Evolutionary conservation across 306 rosid species (phyloP).

Genomic region (Inga oerstediana): DNA sequence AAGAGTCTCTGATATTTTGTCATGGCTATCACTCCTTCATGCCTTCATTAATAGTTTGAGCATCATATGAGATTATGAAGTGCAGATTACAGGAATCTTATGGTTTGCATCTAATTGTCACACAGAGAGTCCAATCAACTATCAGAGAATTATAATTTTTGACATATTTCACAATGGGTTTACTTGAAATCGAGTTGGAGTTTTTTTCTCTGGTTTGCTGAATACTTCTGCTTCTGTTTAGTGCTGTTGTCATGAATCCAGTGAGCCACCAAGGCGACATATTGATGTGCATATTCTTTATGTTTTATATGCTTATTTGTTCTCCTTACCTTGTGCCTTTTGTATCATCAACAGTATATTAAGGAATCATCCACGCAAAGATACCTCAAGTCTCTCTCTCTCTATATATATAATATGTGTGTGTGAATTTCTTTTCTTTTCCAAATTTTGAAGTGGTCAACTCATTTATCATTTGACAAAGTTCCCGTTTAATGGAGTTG

Average conservation of each 20-base stretch:
- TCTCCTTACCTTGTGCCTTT: conserved; percentile 5
- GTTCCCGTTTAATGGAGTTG: neutral
- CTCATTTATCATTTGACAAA: neutral
- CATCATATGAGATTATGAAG: neutral
- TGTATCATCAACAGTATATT: neutral
- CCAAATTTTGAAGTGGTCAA: neutral
- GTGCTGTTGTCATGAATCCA: conserved; percentile 4
- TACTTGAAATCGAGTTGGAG: neutral
- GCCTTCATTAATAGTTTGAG: neutral
- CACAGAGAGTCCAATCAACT: neutral
- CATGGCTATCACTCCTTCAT: neutral
- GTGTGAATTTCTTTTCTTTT: neutral
- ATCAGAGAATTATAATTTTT: neutral
- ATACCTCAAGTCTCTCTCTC: conserved; percentile 1
- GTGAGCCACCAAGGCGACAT: neutral
- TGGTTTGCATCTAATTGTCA: neutral
- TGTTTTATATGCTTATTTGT: neutral
- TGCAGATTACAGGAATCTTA: neutral
- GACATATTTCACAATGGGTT: neutral
- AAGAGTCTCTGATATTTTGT: neutral
- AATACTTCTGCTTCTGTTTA: neutral
- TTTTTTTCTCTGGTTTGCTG: neutral
- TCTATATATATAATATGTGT: neutral
- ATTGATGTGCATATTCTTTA: conserved; percentile 2
- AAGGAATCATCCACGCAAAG: neutral